Evolutionary conservation across 78 protist genomes (phyloP), one percentile per base, ranked within the genome.

Genomic region (Dictyostelium purpureum): DNA sequence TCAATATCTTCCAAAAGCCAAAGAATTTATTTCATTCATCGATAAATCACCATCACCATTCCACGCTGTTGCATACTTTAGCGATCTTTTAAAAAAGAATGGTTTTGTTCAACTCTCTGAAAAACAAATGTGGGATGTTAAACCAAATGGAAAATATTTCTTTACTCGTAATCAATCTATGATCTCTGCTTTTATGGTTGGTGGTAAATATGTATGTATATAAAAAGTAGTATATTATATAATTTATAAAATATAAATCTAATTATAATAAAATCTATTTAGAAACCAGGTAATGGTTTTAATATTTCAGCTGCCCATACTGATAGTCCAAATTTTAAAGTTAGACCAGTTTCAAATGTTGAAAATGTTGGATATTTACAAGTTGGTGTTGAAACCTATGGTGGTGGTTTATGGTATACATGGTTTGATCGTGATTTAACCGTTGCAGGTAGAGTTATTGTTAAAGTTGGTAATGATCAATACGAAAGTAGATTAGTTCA

Each of bases 321-420:
- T 4, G 98, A 97, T 91, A 88, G 96, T 75, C 97, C 97, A 69
- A 78, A 77, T 43, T 93, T 95, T 43, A 74, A 70, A 43, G 87
- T 94, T 31, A 51, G 88, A 80, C 81, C 95, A 45, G 38, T 51
- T 11, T 77, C 96, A 49, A 89, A 67, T 0, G 85, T 56, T 14
- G 88, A 89, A 67, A 49, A 33, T 1, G 88, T 28, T 12, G 97
- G 98, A 40, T 94, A 73, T 69, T 9, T 77, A 37, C 87, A 85
- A 59, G 91, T 98, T 40, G 97, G 98, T 38, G 97, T 94, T 10
- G 97, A 97, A 52, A 28, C 75, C 28, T 98, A 98, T 90, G 99
- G 99, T 70, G 99, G 99, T 33, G 99, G 99, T 31, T 73, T 97
- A 28, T 97, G 99, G 98, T 95, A 96, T 87, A 97, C 99, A 38